phyloP scores from a whole-genome alignment of 768 basidiomycete genomes.

The Phanerochaete carnosa region DNA sequence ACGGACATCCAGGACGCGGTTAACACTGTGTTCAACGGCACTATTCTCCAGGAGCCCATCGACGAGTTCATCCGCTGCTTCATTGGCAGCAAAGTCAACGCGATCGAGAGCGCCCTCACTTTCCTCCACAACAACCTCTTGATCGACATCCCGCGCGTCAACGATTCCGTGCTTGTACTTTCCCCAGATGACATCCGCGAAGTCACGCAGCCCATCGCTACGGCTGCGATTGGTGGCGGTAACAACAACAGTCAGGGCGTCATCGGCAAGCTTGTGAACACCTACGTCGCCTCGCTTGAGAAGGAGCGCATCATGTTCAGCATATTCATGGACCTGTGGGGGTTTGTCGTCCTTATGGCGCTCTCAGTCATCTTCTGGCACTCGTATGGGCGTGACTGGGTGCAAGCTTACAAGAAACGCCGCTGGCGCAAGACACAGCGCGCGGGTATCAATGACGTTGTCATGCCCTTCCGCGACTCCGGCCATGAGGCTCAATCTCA shows the following conservation, averaged over 20 bases:
- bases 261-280: slow-evolving; percentile 66
- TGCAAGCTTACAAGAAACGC: slow-evolving; percentile 45
- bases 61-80: slow-evolving; percentile 88
- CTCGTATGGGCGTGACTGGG: slow-evolving; percentile 48
- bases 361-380: slow-evolving; percentile 70
- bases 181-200: slow-evolving; percentile 71
- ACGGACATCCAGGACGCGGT: slow-evolving; percentile 78
- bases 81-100: slow-evolving; percentile 87
- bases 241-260: slow-evolving; percentile 53
- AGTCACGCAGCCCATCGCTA: slow-evolving; percentile 73
- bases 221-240: slow-evolving; percentile 71
- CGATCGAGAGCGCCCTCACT: slow-evolving; percentile 83
- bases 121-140: slow-evolving; percentile 88
- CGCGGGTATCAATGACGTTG: slow-evolving; percentile 42
- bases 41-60: slow-evolving; percentile 75
- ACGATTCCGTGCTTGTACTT: slow-evolving; percentile 71
- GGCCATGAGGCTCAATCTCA: neutral
- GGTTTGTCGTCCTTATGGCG: slow-evolving; percentile 78
- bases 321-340: slow-evolving; percentile 84
- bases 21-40: slow-evolving; percentile 76
- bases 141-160: slow-evolving; percentile 76
- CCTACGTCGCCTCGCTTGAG: slow-evolving; percentile 69
- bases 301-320: slow-evolving; percentile 83
- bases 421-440: slow-evolving; percentile 53
- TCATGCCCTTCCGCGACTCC: slow-evolving; percentile 20